Evolutionary conservation across 202 grass and related monocot species (phyloP).

Genomic region (Schoenoplectus triqueter): DNA sequence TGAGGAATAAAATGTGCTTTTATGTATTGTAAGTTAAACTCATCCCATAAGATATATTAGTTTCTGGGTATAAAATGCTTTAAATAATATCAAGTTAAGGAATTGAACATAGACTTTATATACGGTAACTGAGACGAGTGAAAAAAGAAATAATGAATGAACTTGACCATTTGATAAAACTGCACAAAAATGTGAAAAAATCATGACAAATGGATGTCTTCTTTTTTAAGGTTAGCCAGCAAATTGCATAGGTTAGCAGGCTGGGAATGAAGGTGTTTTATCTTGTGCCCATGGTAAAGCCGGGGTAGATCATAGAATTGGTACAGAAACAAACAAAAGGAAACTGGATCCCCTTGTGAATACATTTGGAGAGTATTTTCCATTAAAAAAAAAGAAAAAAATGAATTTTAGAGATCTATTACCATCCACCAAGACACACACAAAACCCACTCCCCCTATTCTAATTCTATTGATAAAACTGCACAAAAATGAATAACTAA

Average conservation of each 20-base stretch:
- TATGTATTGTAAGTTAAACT: neutral
- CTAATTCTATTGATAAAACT: no score
- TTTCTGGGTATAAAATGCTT: slow-evolving; percentile 9
- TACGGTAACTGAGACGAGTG: neutral
- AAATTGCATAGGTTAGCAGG: neutral
- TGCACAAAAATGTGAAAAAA: slow-evolving; percentile 7
- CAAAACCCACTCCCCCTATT: no score
- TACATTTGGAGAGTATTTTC: neutral
- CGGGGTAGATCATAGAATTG: neutral
- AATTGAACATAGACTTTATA: neutral
- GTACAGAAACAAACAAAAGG: slow-evolving; percentile 2
- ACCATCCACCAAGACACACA: no score
- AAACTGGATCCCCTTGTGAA: neutral
- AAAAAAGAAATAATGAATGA: neutral
- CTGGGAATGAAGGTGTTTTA: neutral
- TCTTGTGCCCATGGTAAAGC: neutral
- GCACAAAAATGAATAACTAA: neutral
- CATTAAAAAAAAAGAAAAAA: neutral
- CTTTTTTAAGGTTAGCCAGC: neutral
- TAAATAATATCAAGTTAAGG: neutral
- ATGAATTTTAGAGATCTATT: neutral
- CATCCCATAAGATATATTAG: neutral
- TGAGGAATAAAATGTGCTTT: neutral
- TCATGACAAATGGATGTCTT: neutral
- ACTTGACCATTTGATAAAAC: neutral